These are phyloP conservation scores for Dothidotthia symphoricarpi DNA, from an alignment of 2,329 filamentous ascomycete genomes.

Conservation along the genomic window DNA sequence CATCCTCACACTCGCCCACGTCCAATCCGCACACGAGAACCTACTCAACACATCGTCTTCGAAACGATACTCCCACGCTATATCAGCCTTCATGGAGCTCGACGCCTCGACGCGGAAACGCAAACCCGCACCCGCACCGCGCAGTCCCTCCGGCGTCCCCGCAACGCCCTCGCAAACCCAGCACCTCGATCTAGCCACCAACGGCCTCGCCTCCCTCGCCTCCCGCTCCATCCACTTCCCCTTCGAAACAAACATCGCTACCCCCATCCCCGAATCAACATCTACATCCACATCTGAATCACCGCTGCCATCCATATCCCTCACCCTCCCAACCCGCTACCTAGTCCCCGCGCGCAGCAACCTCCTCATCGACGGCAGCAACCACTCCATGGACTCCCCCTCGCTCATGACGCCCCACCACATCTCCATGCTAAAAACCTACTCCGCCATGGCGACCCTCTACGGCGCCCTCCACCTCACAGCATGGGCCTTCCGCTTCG, in stretches of 20 bases:
- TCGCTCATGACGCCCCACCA: not conserved
- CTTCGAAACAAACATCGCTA: not conserved
- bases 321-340: not conserved
- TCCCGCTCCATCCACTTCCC: slow-evolving; percentile 2
- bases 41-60: not conserved
- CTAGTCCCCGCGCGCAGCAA: slow-evolving; percentile 6
- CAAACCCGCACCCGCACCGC: no score
- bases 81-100: not conserved
- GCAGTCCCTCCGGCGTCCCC: not conserved
- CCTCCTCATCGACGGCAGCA: no score
- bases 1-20: not conserved
- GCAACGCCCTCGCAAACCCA: not conserved
- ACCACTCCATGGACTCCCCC: not conserved
- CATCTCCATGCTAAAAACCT: not conserved
- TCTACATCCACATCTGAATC: not conserved
- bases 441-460: not conserved
- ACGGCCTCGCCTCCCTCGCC: slow-evolving; percentile 4
- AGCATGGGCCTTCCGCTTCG: slow-evolving; percentile 26
- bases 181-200: slow-evolving; percentile 7
- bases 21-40: not conserved
- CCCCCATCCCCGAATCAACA: no score
- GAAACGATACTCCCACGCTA: not conserved
- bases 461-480: slow-evolving; percentile 30
- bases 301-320: not conserved
- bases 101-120: no score